These are phyloP conservation scores for Solanum bulbocastanum DNA, from an alignment of 257 asterid genomes.

Conservation along the genomic window DNA sequence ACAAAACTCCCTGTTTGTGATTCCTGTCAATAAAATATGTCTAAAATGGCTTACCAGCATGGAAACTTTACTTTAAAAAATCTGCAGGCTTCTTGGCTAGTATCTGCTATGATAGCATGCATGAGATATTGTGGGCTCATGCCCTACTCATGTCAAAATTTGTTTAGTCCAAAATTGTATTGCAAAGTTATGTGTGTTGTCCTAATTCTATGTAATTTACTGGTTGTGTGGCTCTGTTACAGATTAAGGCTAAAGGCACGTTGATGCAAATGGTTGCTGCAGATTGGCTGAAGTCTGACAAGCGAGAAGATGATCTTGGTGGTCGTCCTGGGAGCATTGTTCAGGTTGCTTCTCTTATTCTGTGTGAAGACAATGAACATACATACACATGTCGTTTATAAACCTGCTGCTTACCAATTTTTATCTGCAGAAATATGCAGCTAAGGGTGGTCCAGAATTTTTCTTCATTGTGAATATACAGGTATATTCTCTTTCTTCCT, in stretches of 20 bases:
- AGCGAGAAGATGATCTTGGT: conserved; percentile 95
- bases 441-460: conserved; percentile 90
- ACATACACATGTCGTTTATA: conserved; percentile 1
- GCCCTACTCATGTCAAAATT: neutral
- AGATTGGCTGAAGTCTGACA: conserved; percentile 96
- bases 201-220: conserved; percentile 2
- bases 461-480: conserved; percentile 89
- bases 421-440: conserved; percentile 71
- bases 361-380: neutral
- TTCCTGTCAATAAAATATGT: neutral
- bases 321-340: conserved; percentile 87
- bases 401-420: conserved; percentile 5
- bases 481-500: conserved; percentile 25
- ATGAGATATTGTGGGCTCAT: neutral
- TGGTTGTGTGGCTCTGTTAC: conserved; percentile 3
- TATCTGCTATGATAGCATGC: neutral
- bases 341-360: conserved; percentile 44
- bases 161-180: neutral
- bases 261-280: conserved; percentile 99
- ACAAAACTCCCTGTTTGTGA: neutral
- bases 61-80: neutral
- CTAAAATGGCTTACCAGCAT: neutral
- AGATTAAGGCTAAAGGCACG: conserved; percentile 86
- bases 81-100: neutral
- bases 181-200: neutral